Percentiles rank a stretch among this genome's conserved stretches.
Conservation (phyloP, 2,329 filamentous ascomycete species). For the Exophiala sp. region DNA sequence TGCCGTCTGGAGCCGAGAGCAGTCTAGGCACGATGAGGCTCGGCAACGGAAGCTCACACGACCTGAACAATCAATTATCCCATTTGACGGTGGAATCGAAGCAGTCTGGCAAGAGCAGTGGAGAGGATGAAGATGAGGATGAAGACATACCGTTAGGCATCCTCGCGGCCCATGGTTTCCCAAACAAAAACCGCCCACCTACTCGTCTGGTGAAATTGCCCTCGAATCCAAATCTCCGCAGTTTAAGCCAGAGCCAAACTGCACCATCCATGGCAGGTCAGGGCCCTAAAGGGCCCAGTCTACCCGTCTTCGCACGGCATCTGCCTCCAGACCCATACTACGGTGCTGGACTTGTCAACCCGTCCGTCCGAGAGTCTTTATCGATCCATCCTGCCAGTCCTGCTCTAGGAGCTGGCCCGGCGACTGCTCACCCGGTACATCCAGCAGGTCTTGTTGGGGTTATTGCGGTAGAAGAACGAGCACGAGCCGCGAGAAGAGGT, state of each 20-base stretch:
- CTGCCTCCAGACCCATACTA: conserved; percentile 81
- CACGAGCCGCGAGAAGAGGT: conserved; percentile 68
- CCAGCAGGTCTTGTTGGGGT: conserved; percentile 80
- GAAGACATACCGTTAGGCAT: conserved; percentile 85
- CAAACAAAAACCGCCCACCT: conserved; percentile 68
- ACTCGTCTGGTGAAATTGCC: conserved; percentile 58
- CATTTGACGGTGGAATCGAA: conserved; percentile 33
- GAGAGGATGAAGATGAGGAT: conserved; percentile 62
- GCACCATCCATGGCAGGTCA: conserved; percentile 52
- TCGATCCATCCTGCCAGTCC: conserved; percentile 51
- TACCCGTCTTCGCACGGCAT: conserved; percentile 77
- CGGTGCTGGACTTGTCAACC: conserved; percentile 68
- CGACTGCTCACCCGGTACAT: conserved; percentile 40
- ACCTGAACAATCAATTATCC: conserved; percentile 35
- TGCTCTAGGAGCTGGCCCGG: conserved; percentile 19
- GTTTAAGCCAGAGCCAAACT: conserved; percentile 40
- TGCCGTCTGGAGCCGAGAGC: conserved; percentile 45
- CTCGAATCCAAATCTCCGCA: conserved; percentile 62
- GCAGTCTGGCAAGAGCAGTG: conserved; percentile 37
- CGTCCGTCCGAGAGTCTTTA: conserved; percentile 66
- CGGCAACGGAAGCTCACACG: conserved; percentile 13
- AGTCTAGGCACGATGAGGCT: conserved; percentile 8
- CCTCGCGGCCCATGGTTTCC: conserved; percentile 82
- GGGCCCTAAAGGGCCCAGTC: conserved; percentile 43
- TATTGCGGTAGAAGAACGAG: conserved; percentile 77